Evolutionary conservation across 768 basidiomycete species (phyloP), one percentile per base, ranked within the genome.

Genomic region (Cyclocybe cylindracea): DNA sequence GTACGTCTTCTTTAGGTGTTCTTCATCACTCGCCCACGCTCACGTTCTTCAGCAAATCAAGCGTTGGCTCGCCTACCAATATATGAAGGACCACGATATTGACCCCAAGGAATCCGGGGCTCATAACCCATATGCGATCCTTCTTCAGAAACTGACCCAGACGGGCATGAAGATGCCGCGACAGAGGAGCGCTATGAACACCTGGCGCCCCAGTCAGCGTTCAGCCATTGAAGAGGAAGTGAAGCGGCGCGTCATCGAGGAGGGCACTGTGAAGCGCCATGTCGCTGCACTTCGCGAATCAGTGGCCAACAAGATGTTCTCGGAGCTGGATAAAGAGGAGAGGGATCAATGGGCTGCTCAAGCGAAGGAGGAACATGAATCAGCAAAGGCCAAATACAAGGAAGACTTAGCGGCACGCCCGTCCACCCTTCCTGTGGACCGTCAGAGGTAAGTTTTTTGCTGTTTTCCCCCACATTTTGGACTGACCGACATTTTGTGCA

Each of bases 1-100:
- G 24, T 24, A 24, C 5, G 24, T 24, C 5, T 2, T 24, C 24
- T 24, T 24, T 24, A 2, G 24, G 24, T 5, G 24, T 24, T 24
- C 5, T 5, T 2, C 2, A 24, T 24, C 24, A 24, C 24, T 24
- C 3, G 5, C 24, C 24, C 24, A 24, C 5, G 24, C 24, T 5
- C 24, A 24, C 24, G 24, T 24, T 13, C 7, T 3, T 14, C 36
- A 59, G 57, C 54, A 55, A 55, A 55, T 59, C 13, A 44, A 48
- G 38, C 18, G 50, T 7, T 59, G 57, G 57, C 29, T 55, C 1
- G 45, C 46, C 7, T 59, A 59, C 32, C 57, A 53, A 19, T 40
- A 55, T 18, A 35, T 42, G n/a, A 59, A 59, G 44, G 57, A 54
- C 29, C 14, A 44, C 44, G 46, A 38, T 16, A 39, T 14, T 44